phyloP scores from a whole-genome alignment of 768 basidiomycete species.

The Paxillus rubicundulus region DNA sequence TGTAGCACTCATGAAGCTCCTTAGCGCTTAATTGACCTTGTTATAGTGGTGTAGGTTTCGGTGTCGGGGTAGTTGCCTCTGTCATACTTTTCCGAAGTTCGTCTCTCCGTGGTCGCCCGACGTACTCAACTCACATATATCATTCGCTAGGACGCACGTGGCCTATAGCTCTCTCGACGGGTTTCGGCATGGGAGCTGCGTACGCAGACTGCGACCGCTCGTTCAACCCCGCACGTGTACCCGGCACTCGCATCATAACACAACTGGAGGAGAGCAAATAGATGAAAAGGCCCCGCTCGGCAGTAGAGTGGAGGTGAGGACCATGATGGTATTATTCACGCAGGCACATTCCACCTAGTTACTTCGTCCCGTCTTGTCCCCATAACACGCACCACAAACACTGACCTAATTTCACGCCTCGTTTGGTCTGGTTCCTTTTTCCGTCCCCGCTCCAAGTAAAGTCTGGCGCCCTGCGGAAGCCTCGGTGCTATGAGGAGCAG shows the following conservation, averaged over 20 bases:
- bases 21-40: slow-evolving; percentile 6
- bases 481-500: slow-evolving; percentile 15
- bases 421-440: slow-evolving; percentile 9
- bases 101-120: slow-evolving; percentile 32
- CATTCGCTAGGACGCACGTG: slow-evolving; percentile 74
- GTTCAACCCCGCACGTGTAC: slow-evolving; percentile 87
- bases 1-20: slow-evolving; percentile 23
- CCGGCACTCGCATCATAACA: slow-evolving; percentile 74
- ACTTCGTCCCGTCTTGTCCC: slow-evolving; percentile 27
- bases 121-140: slow-evolving; percentile 1
- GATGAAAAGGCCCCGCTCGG: background rate
- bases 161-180: slow-evolving; percentile 84
- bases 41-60: slow-evolving; percentile 80
- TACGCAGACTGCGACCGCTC: slow-evolving; percentile 92
- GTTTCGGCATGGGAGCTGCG: slow-evolving; percentile 83
- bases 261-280: slow-evolving; percentile 26
- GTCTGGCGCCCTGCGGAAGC: slow-evolving; percentile 11
- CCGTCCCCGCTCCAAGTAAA: slow-evolving; percentile 5
- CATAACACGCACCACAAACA: slow-evolving; percentile 8
- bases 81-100: slow-evolving; percentile 89
- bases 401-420: slow-evolving; percentile 6
- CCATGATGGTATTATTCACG: background rate
- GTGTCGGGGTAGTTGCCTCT: slow-evolving; percentile 83
- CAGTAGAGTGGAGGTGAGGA: background rate
- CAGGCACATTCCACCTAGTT: slow-evolving; percentile 27